Evolutionary conservation across 768 basidiomycete genomes (phyloP).

Genomic region (Udeniomyces megalosporus): DNA sequence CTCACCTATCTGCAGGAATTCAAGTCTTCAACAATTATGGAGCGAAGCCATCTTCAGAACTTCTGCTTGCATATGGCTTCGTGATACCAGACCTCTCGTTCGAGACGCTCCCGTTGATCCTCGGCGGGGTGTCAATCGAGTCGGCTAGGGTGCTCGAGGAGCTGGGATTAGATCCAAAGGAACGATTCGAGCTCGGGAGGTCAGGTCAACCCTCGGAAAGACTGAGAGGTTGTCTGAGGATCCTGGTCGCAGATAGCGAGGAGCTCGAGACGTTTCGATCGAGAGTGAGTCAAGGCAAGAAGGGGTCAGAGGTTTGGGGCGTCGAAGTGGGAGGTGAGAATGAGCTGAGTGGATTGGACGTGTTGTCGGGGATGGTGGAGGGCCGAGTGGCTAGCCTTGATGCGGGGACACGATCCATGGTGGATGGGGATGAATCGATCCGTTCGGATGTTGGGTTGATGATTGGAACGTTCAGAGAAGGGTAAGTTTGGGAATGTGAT

Average conservation of each 20-base stretch:
- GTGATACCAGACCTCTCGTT: conserved; percentile 61
- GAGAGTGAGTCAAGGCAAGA: background rate
- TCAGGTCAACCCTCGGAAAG: background rate
- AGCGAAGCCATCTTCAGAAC: conserved; percentile 71
- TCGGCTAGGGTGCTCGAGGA: background rate
- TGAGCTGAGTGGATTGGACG: background rate
- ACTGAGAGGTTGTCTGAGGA: background rate
- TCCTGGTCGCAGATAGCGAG: background rate
- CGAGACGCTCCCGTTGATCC: conserved; percentile 65
- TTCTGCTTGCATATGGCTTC: conserved; percentile 87
- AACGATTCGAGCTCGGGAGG: background rate
- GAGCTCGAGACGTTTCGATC: background rate
- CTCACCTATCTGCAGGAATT: conserved; percentile 30
- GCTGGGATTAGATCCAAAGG: background rate
- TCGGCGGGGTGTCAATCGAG: conserved; percentile 37
- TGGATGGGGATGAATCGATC: too few species aligned
- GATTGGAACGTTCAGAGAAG: too few species aligned
- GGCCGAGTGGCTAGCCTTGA: background rate
- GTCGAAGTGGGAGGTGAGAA: background rate
- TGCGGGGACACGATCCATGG: too few species aligned
- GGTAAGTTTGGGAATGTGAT: too few species aligned
- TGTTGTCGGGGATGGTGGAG: background rate
- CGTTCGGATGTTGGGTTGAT: too few species aligned
- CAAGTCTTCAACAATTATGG: conserved; percentile 88
- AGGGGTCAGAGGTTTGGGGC: background rate